These are phyloP conservation scores for Hydnum rufescens DNA, from an alignment of 768 basidiomycete species.

Conservation along the genomic window DNA sequence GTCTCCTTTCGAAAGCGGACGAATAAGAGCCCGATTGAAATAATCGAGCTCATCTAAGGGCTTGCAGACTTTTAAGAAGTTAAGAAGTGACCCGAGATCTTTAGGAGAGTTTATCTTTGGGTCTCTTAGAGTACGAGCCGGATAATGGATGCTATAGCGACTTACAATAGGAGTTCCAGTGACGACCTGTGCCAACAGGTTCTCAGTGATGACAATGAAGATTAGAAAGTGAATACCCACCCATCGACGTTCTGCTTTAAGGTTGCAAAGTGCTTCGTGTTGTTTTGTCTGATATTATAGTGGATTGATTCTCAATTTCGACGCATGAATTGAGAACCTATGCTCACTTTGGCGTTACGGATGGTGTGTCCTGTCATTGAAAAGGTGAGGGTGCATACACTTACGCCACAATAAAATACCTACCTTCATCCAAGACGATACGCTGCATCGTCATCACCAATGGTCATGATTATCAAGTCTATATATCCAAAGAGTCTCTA, in stretches of 20 bases:
- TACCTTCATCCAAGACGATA: conserved; percentile 63
- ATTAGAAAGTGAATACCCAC: conserved; percentile 10
- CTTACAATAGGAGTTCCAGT: conserved; percentile 81
- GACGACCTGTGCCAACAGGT: conserved; percentile 20
- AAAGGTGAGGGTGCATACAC: no score
- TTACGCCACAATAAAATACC: no score
- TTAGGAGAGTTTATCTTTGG: conserved; percentile 58
- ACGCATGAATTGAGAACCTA: background rate
- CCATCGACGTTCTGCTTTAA: conserved; percentile 60
- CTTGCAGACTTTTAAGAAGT: conserved; percentile 67
- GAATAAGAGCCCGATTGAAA: conserved; percentile 57
- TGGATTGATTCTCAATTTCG: background rate
- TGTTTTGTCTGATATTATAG: conserved; percentile 38
- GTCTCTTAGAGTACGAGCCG: background rate
- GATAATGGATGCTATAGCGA: conserved; percentile 3
- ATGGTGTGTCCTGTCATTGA: conserved; percentile 37
- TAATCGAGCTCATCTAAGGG: conserved; percentile 71
- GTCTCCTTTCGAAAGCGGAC: conserved; percentile 54
- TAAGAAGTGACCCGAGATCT: conserved; percentile 76
- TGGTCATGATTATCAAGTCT: background rate
- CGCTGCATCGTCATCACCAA: conserved; percentile 36
- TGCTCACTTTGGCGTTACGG: conserved; percentile 40
- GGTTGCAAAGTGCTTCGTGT: conserved; percentile 41
- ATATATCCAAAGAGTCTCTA: background rate
- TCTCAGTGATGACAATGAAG: background rate